These are phyloP conservation scores for Phialemonium atrogriseum DNA, from an alignment of 2,329 filamentous ascomycete species.

Conservation along the genomic window DNA sequence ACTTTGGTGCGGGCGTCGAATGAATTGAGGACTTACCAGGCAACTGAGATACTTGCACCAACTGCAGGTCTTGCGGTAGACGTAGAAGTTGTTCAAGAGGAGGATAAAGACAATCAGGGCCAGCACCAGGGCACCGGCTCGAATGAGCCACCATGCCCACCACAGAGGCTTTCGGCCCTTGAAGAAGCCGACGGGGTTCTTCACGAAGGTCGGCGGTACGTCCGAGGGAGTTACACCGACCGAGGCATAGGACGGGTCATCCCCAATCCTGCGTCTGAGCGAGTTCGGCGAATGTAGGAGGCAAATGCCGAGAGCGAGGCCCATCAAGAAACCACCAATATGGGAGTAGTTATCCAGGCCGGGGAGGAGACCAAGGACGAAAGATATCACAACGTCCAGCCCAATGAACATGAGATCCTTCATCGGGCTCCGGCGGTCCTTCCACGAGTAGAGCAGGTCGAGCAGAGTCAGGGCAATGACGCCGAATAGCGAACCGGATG, in stretches of 20 bases:
- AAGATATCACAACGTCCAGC: slow-evolving; percentile 79
- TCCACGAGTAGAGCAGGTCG: slow-evolving; percentile 90
- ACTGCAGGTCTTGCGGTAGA: slow-evolving; percentile 61
- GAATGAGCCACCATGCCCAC: slow-evolving; percentile 96
- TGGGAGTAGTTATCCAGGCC: slow-evolving; percentile 96
- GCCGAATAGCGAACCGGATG: slow-evolving; percentile 85
- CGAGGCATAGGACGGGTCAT: slow-evolving; percentile 62
- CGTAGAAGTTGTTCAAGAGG: slow-evolving; percentile 86
- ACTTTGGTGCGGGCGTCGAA: background rate
- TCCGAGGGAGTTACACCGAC: slow-evolving; percentile 43
- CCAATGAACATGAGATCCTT: slow-evolving; percentile 84
- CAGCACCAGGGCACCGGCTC: slow-evolving; percentile 68
- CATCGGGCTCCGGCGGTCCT: slow-evolving; percentile 63
- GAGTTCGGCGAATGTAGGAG: slow-evolving; percentile 81
- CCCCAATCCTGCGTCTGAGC: slow-evolving; percentile 65
- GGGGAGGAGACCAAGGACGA: slow-evolving; percentile 84
- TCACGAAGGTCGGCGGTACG: slow-evolving; percentile 45
- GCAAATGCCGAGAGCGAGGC: slow-evolving; percentile 76
- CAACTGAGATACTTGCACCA: slow-evolving; percentile 98
- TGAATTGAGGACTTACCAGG: slow-evolving; percentile 57
- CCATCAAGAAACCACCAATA: slow-evolving; percentile 93
- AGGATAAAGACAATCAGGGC: slow-evolving; percentile 80
- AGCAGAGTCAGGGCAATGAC: slow-evolving; percentile 82
- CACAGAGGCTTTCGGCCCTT: slow-evolving; percentile 86
- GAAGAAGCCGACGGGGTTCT: slow-evolving; percentile 70